Base-by-base conservation (phyloP, 2,329 filamentous ascomycete genomes). In the Stagonosporopsis vannaccii region DNA sequence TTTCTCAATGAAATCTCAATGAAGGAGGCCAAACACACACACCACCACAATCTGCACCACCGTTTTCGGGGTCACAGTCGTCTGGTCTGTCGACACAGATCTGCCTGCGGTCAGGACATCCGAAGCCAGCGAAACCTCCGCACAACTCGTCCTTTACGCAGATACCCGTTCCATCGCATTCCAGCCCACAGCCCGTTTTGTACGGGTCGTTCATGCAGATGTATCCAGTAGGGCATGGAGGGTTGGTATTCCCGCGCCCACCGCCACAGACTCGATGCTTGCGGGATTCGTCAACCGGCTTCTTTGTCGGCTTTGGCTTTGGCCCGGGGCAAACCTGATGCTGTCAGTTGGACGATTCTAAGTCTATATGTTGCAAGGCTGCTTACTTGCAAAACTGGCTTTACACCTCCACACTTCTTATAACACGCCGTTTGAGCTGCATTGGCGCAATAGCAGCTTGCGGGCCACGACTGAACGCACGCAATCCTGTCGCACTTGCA, bases 11-110 rank as follows among this genome's bases (percentile, higher is more conserved):
- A 1, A 9, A 12, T 39, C 50, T 51, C 30, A 51, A 19, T 13
- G 35, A 28, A 45, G 51, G 46, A 33, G 62, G 63, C 63, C 60
- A 74, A 17, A 75, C 61, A 60, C 80, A 82, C 28, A 81, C 60
- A 0, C 79, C 79, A 4, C 67, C 72, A 56, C 79, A 82, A 60
- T 82, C 79, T 2, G 71, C 69, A 0, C 78, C 78, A 0, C 78
- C 78, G 1, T 69, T 65, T 22, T 58, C 19, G 1, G 74, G 71
- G 62, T 78, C 73, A 56, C 79, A 82, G 12, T 72, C 67, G 59
- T 81, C 79, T 5, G 78, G 76, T 58, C 80, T 75, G 67, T 81
- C 79, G 30, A 76, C 62, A 53, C 80, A 82, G 9, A 67, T 65
- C 67, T 74, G 67, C 1, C 69, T 72, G 11, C 52, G 37, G 4